phyloP scores from a whole-genome alignment of 768 basidiomycete species.

The Russula compacta region DNA sequence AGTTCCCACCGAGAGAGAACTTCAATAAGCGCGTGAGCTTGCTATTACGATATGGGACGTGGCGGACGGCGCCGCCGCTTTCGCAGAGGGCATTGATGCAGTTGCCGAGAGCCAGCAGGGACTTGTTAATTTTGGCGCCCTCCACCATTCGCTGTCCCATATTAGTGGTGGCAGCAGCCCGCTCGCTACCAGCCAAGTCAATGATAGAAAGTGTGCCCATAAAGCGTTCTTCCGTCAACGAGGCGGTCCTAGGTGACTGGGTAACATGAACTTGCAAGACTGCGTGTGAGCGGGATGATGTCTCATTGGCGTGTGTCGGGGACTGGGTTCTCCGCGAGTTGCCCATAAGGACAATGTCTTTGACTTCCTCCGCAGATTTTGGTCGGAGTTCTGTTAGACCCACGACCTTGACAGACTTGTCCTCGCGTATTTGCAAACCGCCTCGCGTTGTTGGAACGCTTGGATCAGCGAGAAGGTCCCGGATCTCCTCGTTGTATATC shows the following conservation, averaged over 20 bases:
- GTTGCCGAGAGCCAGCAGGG: conserved; percentile 91
- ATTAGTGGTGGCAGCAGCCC: conserved; percentile 92
- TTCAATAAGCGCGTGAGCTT: conserved; percentile 96
- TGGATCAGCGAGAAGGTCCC: conserved; percentile 81
- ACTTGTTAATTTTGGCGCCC: conserved; percentile 99
- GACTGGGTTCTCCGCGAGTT: conserved; percentile 86
- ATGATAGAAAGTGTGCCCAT: conserved; percentile 95
- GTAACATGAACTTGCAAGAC: conserved; percentile 93
- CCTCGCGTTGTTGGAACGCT: conserved; percentile 60
- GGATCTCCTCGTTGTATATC: conserved; percentile 98
- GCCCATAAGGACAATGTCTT: conserved; percentile 83
- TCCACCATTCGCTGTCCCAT: conserved; percentile 99
- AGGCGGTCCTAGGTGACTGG: conserved; percentile 78
- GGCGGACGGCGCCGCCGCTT: conserved; percentile 77
- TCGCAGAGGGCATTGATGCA: conserved; percentile 98
- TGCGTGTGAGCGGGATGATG: conserved; percentile 94
- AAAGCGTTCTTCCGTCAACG: conserved; percentile 70
- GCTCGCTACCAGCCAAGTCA: conserved; percentile 94
- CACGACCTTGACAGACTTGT: conserved; percentile 85
- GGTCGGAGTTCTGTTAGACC: conserved; percentile 79
- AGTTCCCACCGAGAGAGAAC: conserved; percentile 96
- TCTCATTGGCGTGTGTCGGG: conserved; percentile 93
- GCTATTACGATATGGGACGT: conserved; percentile 95
- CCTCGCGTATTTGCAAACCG: conserved; percentile 89
- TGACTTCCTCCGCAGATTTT: conserved; percentile 82